Base-by-base conservation (phyloP, 257 asterid genomes). In the Capsicum rhomboideum region DNA sequence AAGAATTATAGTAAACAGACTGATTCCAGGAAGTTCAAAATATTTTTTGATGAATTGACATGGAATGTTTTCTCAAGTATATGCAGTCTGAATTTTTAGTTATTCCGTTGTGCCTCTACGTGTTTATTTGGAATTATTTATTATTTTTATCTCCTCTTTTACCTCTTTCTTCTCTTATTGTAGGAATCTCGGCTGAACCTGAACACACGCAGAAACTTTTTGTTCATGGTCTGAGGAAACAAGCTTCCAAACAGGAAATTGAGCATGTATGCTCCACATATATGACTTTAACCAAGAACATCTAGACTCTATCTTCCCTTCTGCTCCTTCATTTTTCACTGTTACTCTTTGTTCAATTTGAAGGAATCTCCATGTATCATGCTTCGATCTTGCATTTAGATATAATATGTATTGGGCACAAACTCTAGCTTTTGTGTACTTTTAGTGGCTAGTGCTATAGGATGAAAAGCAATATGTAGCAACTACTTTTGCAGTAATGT, bases 141-240 rank as follows among this genome's bases (percentile, higher is more conserved):
- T 20, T 56, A 16, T 46, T 40, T 54, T 64, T 84, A 61, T 82
- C 75, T 82, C 85, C 82, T 74, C 88, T 83, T 58, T 49, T 26
- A 75, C 81, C 40, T 56, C 84, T 28, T 80, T 78, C 42, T 50
- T 86, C 84, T 87, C 79, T 79, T 49, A 85, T 80, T 88, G 58
- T 71, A 96, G 99, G 97, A 83, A 84, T 67, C 87, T 75, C 66
- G 85, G 90, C 87, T 66, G 84, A 83, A 29, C 91, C 87, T 66
- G 84, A 83, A 29, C 92, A 89, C 61, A 69, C 82, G 46, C 88
- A 89, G 91, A 96, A 94, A 91, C 84, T 96, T 87, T 96, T 94
- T 82, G 98, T 96, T 85, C 92, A 94, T 88, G 84, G 93, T 87
- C 64, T 96, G 91, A 92, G 87, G 86, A 96, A 83, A 90, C 97